Conservation (phyloP, 2,329 filamentous ascomycete genomes). For the Talaromyces verruculosus region DNA sequence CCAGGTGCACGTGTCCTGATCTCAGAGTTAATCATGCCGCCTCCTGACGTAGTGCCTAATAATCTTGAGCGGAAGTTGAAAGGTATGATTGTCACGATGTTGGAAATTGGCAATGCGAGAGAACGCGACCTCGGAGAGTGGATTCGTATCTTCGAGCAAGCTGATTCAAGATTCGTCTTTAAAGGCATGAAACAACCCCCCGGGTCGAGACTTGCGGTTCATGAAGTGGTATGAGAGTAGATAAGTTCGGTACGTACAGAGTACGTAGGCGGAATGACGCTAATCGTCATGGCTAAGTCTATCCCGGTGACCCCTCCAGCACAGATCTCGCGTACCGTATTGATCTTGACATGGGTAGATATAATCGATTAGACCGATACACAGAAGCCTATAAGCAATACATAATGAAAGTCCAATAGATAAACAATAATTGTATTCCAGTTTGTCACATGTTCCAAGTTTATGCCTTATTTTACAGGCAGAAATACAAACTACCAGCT, state of each 20-base stretch:
- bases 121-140: constrained; percentile 11
- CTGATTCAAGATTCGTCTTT: constrained; percentile 12
- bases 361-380: background rate
- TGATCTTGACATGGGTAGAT: background rate
- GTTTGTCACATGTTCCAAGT: too few species aligned
- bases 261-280: background rate
- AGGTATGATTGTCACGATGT: constrained; percentile 13
- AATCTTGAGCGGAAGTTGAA: constrained; percentile 2
- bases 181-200: constrained; percentile 8
- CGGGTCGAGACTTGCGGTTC: constrained; percentile 10
- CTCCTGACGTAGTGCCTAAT: constrained; percentile 8
- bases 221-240: background rate
- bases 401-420: background rate
- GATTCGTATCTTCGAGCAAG: constrained; percentile 7
- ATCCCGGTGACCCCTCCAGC: background rate
- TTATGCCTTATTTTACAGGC: background rate
- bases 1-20: constrained; percentile 20
- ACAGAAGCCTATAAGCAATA: background rate
- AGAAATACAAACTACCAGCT: background rate
- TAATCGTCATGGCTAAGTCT: background rate
- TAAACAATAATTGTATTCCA: background rate
- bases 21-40: constrained; percentile 17
- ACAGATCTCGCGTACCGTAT: background rate
- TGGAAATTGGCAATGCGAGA: constrained; percentile 13
- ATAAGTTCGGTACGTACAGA: background rate